Conservation (phyloP, 305 asterid species). For the Ajuga reptans region DNA sequence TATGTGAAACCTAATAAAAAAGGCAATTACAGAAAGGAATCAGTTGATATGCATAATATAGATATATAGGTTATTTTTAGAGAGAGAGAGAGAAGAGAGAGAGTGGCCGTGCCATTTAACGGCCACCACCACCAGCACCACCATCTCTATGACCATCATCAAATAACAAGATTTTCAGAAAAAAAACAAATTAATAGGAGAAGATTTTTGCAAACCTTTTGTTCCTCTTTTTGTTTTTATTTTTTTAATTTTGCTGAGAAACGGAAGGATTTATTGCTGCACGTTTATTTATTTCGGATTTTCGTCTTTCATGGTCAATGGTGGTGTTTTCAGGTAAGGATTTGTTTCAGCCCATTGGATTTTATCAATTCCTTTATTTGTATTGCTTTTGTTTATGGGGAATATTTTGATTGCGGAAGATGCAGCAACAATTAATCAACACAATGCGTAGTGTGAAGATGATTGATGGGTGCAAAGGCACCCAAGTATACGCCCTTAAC, state of each 20-base stretch:
- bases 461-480: slow-evolving; percentile 66
- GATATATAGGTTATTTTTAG: slow-evolving; percentile 15
- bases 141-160: slow-evolving; percentile 2
- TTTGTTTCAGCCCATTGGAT: slow-evolving; percentile 9
- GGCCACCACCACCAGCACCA: slow-evolving; percentile 32
- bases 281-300: background rate
- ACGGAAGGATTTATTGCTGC: background rate
- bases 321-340: slow-evolving; percentile 35
- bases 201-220: background rate
- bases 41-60: slow-evolving; percentile 9
- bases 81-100: slow-evolving; percentile 28
- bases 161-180: background rate
- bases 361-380: background rate
- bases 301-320: slow-evolving; percentile 28
- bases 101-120: slow-evolving; percentile 44
- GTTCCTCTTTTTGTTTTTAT: background rate
- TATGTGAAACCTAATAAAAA: background rate
- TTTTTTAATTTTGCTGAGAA: background rate
- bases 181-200: slow-evolving; percentile 12
- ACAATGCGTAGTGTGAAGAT: slow-evolving; percentile 74
- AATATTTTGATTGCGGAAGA: slow-evolving; percentile 37
- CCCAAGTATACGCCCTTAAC: slow-evolving; percentile 47
- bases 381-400: slow-evolving; percentile 18
- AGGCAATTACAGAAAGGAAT: slow-evolving; percentile 21
- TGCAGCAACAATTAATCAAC: slow-evolving; percentile 65